A percentile compares a stretch with the other conserved stretches of the same genome.
Conservation (phyloP, 345 rosid genomes). For the Pseudoturritis turrita region DNA sequence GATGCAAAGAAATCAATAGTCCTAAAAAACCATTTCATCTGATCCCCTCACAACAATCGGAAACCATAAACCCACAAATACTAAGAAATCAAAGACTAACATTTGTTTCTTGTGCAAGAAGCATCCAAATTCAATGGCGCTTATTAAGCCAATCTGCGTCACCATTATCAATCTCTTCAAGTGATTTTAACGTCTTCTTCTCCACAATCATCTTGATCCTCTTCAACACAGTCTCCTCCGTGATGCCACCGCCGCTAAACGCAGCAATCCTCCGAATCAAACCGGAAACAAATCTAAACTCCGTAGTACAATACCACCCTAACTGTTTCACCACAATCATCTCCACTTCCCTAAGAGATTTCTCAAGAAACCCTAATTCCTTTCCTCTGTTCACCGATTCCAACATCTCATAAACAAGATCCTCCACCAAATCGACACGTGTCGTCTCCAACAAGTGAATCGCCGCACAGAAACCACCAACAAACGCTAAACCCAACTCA, state of each 20-base stretch:
- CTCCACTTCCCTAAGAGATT: background rate
- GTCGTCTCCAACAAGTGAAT: constrained; percentile 1
- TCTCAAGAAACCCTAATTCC: background rate
- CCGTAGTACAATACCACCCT: background rate
- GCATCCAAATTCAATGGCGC: background rate
- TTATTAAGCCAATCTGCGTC: background rate
- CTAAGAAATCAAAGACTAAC: no score
- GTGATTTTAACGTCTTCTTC: background rate
- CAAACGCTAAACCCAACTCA: background rate
- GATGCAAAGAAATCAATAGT: no score
- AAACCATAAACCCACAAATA: no score
- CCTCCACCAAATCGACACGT: background rate
- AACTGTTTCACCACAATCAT: background rate
- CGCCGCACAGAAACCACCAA: background rate
- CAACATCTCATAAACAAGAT: background rate
- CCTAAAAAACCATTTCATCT: no score
- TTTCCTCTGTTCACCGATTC: background rate
- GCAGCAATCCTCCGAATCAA: background rate
- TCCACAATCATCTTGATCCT: background rate
- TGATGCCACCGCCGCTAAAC: background rate
- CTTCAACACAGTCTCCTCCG: background rate
- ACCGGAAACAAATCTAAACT: background rate
- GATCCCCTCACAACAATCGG: no score
- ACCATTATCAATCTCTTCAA: background rate
- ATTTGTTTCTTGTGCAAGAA: background rate